Percentiles rank a stretch among this genome's conserved stretches.
These are phyloP conservation scores for Kwoniella dendrophila DNA, from an alignment of 768 basidiomycete species.

Conservation along the genomic window DNA sequence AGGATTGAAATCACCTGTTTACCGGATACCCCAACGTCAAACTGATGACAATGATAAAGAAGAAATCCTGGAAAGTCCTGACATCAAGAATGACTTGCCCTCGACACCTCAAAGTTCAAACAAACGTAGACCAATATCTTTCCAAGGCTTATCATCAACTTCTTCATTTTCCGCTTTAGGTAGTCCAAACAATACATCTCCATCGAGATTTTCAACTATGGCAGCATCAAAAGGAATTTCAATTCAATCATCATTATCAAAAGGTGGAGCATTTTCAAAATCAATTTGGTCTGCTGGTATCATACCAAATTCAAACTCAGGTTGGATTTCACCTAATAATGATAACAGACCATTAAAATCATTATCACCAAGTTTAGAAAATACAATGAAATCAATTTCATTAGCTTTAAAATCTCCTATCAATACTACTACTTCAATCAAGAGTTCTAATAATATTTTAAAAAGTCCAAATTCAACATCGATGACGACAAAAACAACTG, in stretches of 20 bases:
- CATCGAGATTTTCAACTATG: slow-evolving; percentile 24
- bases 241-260: slow-evolving; percentile 23
- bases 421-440: background rate
- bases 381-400: background rate
- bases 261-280: slow-evolving; percentile 10
- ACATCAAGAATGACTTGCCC: background rate
- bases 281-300: slow-evolving; percentile 44
- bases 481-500: background rate
- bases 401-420: slow-evolving; percentile 1
- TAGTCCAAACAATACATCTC: slow-evolving; percentile 6
- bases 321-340: slow-evolving; percentile 46
- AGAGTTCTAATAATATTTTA: background rate
- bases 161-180: too few species aligned
- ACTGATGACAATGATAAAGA: slow-evolving; percentile 2
- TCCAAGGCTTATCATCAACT: slow-evolving; percentile 5
- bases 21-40: slow-evolving; percentile 24
- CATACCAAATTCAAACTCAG: slow-evolving; percentile 17
- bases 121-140: slow-evolving; percentile 9
- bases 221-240: slow-evolving; percentile 26
- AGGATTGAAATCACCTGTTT: slow-evolving; percentile 14
- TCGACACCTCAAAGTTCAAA: background rate
- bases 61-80: background rate
- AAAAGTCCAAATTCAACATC: slow-evolving; percentile 18
- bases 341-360: too few species aligned
- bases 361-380: background rate